phyloP scores from a whole-genome alignment of 768 basidiomycete species.

The Dendrothele bispora region DNA sequence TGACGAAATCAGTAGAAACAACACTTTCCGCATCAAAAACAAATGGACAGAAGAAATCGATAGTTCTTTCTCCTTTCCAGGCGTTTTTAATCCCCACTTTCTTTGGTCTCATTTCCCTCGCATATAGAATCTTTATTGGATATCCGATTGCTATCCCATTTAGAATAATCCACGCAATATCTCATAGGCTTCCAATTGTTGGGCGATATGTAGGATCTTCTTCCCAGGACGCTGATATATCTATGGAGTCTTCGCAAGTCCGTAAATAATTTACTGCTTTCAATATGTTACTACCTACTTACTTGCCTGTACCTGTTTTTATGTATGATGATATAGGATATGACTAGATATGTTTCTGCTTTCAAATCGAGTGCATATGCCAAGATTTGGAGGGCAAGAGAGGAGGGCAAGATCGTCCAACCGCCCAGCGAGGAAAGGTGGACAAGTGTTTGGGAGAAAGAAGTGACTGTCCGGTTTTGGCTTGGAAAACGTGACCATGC shows the following conservation, averaged over 20 bases:
- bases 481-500: not conserved
- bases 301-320: slow-evolving; percentile 34
- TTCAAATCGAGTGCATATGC: too few relatives aligned
- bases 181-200: slow-evolving; percentile 11
- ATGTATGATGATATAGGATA: too few relatives aligned
- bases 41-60: slow-evolving; percentile 8
- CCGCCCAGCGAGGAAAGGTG: too few relatives aligned
- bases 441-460: too few relatives aligned
- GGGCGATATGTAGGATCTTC: not conserved
- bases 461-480: not conserved
- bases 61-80: slow-evolving; percentile 17
- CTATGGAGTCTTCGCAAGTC: slow-evolving; percentile 46
- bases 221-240: slow-evolving; percentile 28
- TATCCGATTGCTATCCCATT: slow-evolving; percentile 54
- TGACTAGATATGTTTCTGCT: too few relatives aligned
- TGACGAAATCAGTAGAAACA: slow-evolving; percentile 34
- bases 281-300: slow-evolving; percentile 27
- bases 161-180: slow-evolving; percentile 28
- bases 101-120: slow-evolving; percentile 43
- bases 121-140: slow-evolving; percentile 46
- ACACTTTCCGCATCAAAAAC: slow-evolving; percentile 15
- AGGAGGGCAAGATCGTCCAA: too few relatives aligned
- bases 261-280: slow-evolving; percentile 44
- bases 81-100: slow-evolving; percentile 39
- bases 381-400: too few relatives aligned